These are phyloP conservation scores for Salvia miltiorrhiza DNA, from an alignment of 257 asterid species.

Conservation along the genomic window DNA sequence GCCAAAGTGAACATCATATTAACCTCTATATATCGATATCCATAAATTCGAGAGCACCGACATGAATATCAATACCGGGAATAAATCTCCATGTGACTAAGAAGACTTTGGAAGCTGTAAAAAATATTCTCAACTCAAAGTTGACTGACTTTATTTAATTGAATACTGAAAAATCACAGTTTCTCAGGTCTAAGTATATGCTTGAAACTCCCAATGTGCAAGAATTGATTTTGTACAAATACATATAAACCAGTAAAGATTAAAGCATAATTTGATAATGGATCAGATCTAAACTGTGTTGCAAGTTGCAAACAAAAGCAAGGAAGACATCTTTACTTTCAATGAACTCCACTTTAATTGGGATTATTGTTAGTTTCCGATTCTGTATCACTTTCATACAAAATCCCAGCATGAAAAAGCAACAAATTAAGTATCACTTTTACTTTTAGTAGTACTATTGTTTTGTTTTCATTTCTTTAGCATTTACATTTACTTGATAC, in stretches of 20 bases:
- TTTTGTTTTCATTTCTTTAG: not conserved
- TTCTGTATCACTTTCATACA: not conserved
- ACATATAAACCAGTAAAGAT: not conserved
- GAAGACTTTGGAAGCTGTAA: not conserved
- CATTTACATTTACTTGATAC: not conserved
- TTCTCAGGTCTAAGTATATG: not conserved
- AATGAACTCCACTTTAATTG: not conserved
- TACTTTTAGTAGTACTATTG: not conserved
- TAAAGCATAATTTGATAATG: not conserved
- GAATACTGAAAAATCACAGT: not conserved
- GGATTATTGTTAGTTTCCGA: not conserved
- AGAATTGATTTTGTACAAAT: not conserved
- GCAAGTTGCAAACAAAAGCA: not conserved
- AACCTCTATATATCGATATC: not conserved
- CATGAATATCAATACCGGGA: not conserved
- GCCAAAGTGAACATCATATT: not conserved
- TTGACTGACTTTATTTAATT: not conserved
- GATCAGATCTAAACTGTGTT: conserved; percentile 20
- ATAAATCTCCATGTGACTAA: not conserved
- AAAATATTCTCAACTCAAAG: not conserved
- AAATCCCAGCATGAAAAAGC: not conserved
- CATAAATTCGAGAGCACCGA: not conserved
- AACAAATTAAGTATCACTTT: not conserved
- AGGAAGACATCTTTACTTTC: not conserved
- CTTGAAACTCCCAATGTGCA: not conserved